Base-by-base conservation (phyloP, 306 rosid species). In the Geum urbanum region DNA sequence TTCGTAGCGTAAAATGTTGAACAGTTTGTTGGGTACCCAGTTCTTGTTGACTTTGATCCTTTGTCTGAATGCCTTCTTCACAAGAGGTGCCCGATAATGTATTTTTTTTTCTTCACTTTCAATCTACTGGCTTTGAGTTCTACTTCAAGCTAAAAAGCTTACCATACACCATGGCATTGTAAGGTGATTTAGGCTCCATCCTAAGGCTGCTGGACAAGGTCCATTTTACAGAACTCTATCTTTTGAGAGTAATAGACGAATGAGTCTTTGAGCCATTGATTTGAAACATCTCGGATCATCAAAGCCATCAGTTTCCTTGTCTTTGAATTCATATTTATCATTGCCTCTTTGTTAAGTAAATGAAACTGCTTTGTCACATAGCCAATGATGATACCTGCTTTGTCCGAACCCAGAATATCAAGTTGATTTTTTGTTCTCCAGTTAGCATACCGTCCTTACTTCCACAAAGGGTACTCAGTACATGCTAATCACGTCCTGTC, bases 1-100 rank as follows among this genome's bases (percentile, higher is more conserved):
- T 52, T 66, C 37, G 78, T 76, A 76, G 83, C 79, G 57, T 67
- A 45, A 66, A 77, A 52, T 80, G 74, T 79, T 76, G 48, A 60
- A 57, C 60, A 32, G 75, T 82, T 82, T 70, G 35, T 45, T 75
- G 63, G 62, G 20, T 7, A 40, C 27, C 24, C 48, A 2, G 3
- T 55, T 18, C 57, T 56, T 53, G 40, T 45, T 35, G 43, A 45
- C 55, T 50, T 20, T 58, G 51, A 49, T 66, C 63, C 57, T 15
- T 53, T 56, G 46, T 1, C 9, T 70, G 66, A 66, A 50, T 69
- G 27, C 63, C 47, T 40, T 35, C 37, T 32, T 32, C 37, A 32
- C 47, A 22, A 18, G 3, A 41, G 55, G 58, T 67, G 49, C 73
- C 47, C 51, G 16, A n/a, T 78, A 74, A 27, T 54, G 59, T 72